phyloP scores from a whole-genome alignment of 1,139 yeast species.

The Yamadazyma atmosphaerica region DNA sequence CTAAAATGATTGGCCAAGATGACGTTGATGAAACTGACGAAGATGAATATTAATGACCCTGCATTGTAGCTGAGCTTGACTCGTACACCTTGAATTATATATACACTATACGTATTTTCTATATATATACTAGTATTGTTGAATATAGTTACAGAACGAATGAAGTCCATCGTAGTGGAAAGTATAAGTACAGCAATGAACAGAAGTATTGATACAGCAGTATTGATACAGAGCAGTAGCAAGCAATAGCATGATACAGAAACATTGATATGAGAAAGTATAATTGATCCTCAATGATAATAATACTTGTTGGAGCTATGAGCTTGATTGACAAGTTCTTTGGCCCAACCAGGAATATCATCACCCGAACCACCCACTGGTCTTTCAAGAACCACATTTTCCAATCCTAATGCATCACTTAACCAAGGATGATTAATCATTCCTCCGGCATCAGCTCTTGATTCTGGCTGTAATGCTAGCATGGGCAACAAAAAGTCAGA shows the following conservation, averaged over 20 bases:
- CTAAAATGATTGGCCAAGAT: conserved; percentile 43
- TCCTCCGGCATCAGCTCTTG: conserved; percentile 80
- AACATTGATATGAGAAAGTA: not conserved
- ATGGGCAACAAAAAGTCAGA: conserved; percentile 70
- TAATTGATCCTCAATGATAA: conserved; percentile 11
- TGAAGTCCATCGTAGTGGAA: too few species aligned
- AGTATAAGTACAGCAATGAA: not conserved
- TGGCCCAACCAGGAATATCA: conserved; percentile 76
- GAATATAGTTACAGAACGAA: too few species aligned
- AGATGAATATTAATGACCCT: conserved; percentile 10
- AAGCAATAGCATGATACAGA: not conserved
- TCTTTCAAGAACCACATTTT: conserved; percentile 53
- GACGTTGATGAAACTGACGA: conserved; percentile 10
- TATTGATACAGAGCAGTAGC: not conserved
- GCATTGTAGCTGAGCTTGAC: too few species aligned
- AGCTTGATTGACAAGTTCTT: conserved; percentile 25
- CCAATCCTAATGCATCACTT: conserved; percentile 60
- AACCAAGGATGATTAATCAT: conserved; percentile 81
- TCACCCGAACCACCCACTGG: conserved; percentile 66
- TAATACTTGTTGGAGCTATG: conserved; percentile 11
- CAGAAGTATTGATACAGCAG: conserved; percentile 1
- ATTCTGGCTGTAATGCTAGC: conserved; percentile 67
- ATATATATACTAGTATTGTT: not conserved
- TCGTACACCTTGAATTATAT: too few species aligned
- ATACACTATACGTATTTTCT: not conserved